Evolutionary conservation across 495 filamentous ascomycete species (phyloP).

Genomic region (Clavariopsis aquatica): DNA sequence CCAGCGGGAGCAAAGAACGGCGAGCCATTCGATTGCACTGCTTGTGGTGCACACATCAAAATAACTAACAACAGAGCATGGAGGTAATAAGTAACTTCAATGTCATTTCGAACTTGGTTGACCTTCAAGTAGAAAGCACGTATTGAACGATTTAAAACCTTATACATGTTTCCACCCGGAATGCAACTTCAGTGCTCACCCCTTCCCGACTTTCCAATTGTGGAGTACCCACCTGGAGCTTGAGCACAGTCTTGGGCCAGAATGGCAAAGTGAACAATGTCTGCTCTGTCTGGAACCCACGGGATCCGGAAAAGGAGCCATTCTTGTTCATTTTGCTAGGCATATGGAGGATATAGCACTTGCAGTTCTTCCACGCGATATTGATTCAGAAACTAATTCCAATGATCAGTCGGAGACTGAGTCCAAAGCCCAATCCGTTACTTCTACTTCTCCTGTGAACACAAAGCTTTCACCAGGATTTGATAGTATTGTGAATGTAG

Average conservation of each 20-base stretch:
- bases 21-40: constrained; percentile 18
- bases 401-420: background rate
- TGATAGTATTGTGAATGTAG: too few relatives aligned
- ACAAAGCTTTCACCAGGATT: too few relatives aligned
- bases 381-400: constrained; percentile 15
- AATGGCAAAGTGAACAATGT: constrained; percentile 10
- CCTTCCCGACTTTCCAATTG: constrained; percentile 7
- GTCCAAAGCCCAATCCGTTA: background rate
- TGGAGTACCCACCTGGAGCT: constrained; percentile 20
- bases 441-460: too few relatives aligned
- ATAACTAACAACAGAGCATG: constrained; percentile 13
- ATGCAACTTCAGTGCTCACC: constrained; percentile 7
- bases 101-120: background rate
- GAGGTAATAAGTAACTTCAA: constrained; percentile 13
- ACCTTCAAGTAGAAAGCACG: constrained; percentile 14
- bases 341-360: constrained; percentile 31
- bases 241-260: constrained; percentile 6
- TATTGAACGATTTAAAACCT: constrained; percentile 20
- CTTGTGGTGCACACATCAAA: constrained; percentile 17
- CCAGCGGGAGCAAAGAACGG: constrained; percentile 11
- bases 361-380: constrained; percentile 13
- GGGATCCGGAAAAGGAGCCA: constrained; percentile 5
- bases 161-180: constrained; percentile 16
- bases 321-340: constrained; percentile 11
- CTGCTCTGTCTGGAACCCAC: constrained; percentile 13